phyloP scores from a whole-genome alignment of 805 yeast genomes.

The Limtongozyma cylindracea region DNA sequence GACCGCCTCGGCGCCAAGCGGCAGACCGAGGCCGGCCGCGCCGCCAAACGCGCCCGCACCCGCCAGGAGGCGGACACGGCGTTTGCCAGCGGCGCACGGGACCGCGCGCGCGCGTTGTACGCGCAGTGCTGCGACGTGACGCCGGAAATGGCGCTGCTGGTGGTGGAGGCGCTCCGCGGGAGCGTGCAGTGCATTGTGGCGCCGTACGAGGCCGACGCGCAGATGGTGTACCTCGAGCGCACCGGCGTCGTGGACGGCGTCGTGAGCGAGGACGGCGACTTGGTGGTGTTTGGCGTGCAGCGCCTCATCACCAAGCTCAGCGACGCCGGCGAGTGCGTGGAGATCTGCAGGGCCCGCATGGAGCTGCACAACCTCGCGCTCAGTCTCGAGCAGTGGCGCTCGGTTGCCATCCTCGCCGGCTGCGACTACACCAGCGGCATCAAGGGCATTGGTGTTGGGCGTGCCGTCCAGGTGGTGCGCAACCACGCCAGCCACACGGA shows the following conservation, averaged over 20 bases:
- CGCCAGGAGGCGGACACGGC: conserved; percentile 24
- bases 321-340: conserved; percentile 49
- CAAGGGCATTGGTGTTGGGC: conserved; percentile 54
- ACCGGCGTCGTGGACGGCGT: conserved; percentile 60
- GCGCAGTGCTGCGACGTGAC: conserved; percentile 71
- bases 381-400: conserved; percentile 30
- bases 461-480: conserved; percentile 38
- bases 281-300: conserved; percentile 68
- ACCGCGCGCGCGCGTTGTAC: conserved; percentile 38
- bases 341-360: conserved; percentile 24
- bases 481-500: conserved; percentile 24
- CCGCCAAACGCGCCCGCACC: conserved; percentile 28
- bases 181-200: conserved; percentile 64
- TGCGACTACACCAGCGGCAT: conserved; percentile 90
- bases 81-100: conserved; percentile 24
- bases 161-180: conserved; percentile 40
- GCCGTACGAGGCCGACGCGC: conserved; percentile 97
- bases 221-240: conserved; percentile 73
- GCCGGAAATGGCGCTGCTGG: conserved; percentile 72
- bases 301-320: conserved; percentile 60
- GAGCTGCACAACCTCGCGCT: conserved; percentile 21
- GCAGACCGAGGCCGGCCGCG: conserved; percentile 44
- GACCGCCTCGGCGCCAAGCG: conserved; percentile 61
- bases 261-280: conserved; percentile 84
- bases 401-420: conserved; percentile 77